A percentile compares a stretch with the other conserved stretches of the same genome.
Conservation (phyloP, 2,329 filamentous ascomycete species). For the Colletotrichum tabaci region DNA sequence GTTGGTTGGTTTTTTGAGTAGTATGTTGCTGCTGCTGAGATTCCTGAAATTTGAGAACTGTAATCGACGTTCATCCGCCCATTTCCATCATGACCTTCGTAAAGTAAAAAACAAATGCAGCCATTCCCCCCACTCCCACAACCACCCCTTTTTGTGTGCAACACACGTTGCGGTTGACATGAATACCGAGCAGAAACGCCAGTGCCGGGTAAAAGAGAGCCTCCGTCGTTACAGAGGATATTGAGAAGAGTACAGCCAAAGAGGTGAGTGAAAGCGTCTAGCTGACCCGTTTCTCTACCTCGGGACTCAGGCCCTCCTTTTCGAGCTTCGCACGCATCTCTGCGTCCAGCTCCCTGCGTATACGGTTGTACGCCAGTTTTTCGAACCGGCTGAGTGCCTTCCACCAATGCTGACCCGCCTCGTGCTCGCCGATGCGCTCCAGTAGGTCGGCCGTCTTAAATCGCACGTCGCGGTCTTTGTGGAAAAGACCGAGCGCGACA, state of each 20-base stretch:
- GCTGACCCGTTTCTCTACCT: constrained; percentile 65
- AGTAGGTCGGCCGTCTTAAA: constrained; percentile 83
- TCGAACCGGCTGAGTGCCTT: constrained; percentile 87
- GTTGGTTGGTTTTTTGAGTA: constrained; percentile 15
- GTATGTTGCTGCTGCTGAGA: constrained; percentile 37
- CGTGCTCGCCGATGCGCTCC: constrained; percentile 86
- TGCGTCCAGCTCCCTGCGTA: constrained; percentile 76
- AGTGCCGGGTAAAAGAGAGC: constrained; percentile 10
- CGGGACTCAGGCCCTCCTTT: constrained; percentile 58
- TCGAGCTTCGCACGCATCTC: constrained; percentile 64
- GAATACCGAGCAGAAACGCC: constrained; percentile 19
- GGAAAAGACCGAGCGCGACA: constrained; percentile 90
- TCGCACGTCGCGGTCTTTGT: constrained; percentile 86
- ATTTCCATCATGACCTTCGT: constrained; percentile 39
- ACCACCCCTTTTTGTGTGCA: not conserved
- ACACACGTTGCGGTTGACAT: constrained; percentile 1
- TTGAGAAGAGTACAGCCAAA: constrained; percentile 33
- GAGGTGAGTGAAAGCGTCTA: constrained; percentile 48
- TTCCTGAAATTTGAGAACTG: constrained; percentile 38
- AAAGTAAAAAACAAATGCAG: constrained; percentile 7
- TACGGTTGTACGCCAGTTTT: constrained; percentile 86
- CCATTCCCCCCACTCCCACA: not conserved
- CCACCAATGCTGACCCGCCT: constrained; percentile 96
- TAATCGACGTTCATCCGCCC: constrained; percentile 37
- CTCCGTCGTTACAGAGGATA: constrained; percentile 23